Conservation (phyloP, 768 basidiomycete genomes). For the Leccinum subtestaceum region DNA sequence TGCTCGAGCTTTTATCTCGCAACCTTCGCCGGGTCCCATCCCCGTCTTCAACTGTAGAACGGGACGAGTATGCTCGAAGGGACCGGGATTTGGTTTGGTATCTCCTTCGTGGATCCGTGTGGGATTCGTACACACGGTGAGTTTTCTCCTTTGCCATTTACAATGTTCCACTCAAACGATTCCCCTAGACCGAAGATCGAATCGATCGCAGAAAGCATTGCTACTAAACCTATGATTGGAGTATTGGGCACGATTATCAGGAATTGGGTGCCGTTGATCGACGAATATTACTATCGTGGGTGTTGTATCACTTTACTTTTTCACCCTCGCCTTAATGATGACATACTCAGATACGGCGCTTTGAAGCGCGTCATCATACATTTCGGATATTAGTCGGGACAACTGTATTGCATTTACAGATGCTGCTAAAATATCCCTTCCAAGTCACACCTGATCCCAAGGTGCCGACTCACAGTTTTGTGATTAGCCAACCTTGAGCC, state of each 20-base stretch:
- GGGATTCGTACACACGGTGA: constrained; percentile 75
- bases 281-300: constrained; percentile 91
- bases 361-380: constrained; percentile 25
- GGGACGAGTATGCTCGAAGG: constrained; percentile 75
- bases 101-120: constrained; percentile 80
- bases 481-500: not conserved
- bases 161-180: not conserved
- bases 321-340: constrained; percentile 1
- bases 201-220: constrained; percentile 52
- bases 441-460: not conserved
- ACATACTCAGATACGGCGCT: constrained; percentile 41
- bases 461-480: not conserved
- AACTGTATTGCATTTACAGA: constrained; percentile 1
- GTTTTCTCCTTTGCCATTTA: constrained; percentile 15
- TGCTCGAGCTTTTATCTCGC: constrained; percentile 72
- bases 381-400: constrained; percentile 1
- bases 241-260: constrained; percentile 66
- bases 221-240: constrained; percentile 61
- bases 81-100: constrained; percentile 85
- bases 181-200: constrained; percentile 67
- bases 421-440: not conserved
- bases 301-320: not conserved
- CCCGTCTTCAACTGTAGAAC: constrained; percentile 60
- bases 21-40: constrained; percentile 68
- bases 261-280: constrained; percentile 86